Base-by-base conservation (phyloP, 352 stramenopile genomes). In the Phytopythium sindhum region DNA sequence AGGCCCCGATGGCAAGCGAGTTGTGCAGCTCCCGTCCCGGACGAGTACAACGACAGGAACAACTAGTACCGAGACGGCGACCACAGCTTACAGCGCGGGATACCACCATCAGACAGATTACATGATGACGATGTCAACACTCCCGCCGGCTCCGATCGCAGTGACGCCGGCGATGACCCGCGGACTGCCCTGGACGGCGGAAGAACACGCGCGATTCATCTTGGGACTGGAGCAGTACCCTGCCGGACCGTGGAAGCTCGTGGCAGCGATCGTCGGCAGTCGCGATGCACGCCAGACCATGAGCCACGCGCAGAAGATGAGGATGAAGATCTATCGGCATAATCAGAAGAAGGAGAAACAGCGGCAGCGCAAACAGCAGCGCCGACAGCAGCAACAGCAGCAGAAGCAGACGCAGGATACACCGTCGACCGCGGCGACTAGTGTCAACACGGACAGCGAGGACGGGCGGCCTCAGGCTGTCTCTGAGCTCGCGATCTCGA, bases 241-340 rank as follows among this genome's bases (percentile, higher is more conserved):
- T 1, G 63, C 67, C 0, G 78, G 75, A 1, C 74, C 75, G 0
- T 88, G 78, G 76, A 71, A 73, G 57, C 60, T 66, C 23, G 80
- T 88, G 50, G 72, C 78, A 5, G 61, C 57, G 26, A 65, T 76
- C 37, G 76, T 88, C 0, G 70, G 78, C 42, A 85, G 75, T 0
- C 71, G 74, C 19, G 76, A 80, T 12, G 60, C 68, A 4, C 67
- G 75, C 15, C 78, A 84, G 58, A 82, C 70, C 8, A 84, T 86
- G 75, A 80, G 73, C 19, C 75, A 87, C 47, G 75, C 73, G 5
- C 78, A 87, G 28, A 87, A 87, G 57, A 80, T 80, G 64, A 73
- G 78, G 21, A 72, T 84, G 57, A 74, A 72, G 58, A 82, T 86
- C 28, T 61, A 70, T 19, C 74, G 77, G 57, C 64, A 57, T 8